Base-by-base conservation (phyloP, 495 filamentous ascomycete genomes). In the Chaetomidium leptoderma region DNA sequence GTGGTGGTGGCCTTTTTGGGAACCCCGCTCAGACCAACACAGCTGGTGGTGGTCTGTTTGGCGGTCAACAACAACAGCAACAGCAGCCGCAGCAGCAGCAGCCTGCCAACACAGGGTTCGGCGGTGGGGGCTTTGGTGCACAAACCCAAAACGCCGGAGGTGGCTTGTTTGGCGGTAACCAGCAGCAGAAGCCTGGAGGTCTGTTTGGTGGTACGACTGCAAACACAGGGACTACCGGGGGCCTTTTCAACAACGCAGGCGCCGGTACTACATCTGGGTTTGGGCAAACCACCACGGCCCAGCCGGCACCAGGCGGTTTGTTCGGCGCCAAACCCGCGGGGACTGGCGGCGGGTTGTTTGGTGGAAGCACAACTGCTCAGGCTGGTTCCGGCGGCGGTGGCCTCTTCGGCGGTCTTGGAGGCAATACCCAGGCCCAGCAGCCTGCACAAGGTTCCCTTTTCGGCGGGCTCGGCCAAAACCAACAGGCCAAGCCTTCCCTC, bases 1-100 rank as follows among this genome's bases (percentile, higher is more conserved):
- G 85, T 13, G 79, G 84, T 14, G 79, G 74, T 8, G 79, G 84
- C 48, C 67, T 89, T 5, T 89, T 90, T 64, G 83, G 82, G n/a
- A 74, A 62, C 51, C 72, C 53, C 6, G 35, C 63, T 30, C 65
- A 60, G 43, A 55, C 52, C 33, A 64, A 42, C 46, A 59, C 53
- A 14, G 66, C 70, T 24, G 72, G 76, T 16, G 67, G 66, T 24
- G 76, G 79, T 24, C 62, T 84, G 29, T 84, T 83, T 56, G 83
- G 79, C 51, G 78, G 75, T 26, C 58, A 59, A 32, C 63, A 63
- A 45, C 62, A 60, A 32, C 61, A 62, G 21, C 58, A 64, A 26
- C 55, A 58, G 8, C n/a, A n/a, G n/a, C n/a, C n/a, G 19, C 58
- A 55, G 19, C 53, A 46, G n/a, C 55, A 49, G n/a, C 56, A 60